Evolutionary conservation across 345 rosid species (phyloP), one percentile per base, ranked within the genome.

Genomic region (Rhizophora mangle): DNA sequence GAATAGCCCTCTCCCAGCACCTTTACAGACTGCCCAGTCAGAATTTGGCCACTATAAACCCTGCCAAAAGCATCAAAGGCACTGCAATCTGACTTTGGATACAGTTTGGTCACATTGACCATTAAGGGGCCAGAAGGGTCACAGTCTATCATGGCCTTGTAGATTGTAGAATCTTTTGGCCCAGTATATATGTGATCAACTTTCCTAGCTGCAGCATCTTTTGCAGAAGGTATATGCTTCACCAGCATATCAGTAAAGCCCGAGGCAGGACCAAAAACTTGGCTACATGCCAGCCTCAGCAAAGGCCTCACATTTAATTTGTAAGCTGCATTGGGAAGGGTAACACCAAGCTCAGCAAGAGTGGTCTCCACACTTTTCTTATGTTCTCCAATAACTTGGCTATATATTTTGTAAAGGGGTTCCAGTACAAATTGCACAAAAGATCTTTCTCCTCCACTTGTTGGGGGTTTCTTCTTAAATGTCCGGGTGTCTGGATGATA

Each of bases 201-300:
- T 81, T 95, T 92, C 82, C 85, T 87, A 47, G 84, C 72, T 18
- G 91, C 97, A 75, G 91, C 87, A 73, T 82, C 96, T 81, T 81
- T 90, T 53, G 98, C 96, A 67, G 99, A 95, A 77, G 99, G 99
- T 68, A 95, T 87, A 74, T 92, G 94, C 82, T 82, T 84, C 59
- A 95, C 98, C 85, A 95, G 70, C 99, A 95, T 95, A 81, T 95
- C 97, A 24, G 97, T 88, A 83, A 95, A 95, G 58, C 99, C 99
- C 36, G 92, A 86, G 3, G 98, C 87, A n/a, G 97, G 80, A 74
- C 99, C 99, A 82, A 95, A 92, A 63, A 92, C 94, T 49, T 91
- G 82, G 80, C 98, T 95, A 68, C 98, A 88, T 19, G 97, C 97
- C 71, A 95, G 64, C 88, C 98, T 82, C 56, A 95, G 82, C 78